These are phyloP conservation scores for Rhynchospora breviuscula DNA, from an alignment of 176 grass and related monocot genomes.

Conservation along the genomic window DNA sequence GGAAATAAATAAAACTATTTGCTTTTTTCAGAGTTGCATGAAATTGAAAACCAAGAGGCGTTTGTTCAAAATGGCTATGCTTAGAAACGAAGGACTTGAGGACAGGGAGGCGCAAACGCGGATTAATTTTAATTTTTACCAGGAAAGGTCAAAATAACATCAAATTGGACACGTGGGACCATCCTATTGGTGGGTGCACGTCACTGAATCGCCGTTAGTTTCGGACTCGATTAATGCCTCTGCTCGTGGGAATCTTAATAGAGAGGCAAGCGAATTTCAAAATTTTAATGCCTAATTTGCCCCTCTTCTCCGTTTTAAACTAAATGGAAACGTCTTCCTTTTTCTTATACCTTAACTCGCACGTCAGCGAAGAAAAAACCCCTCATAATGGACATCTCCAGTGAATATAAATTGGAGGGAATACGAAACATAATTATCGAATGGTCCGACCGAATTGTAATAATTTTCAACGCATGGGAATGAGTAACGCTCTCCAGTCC, in stretches of 20 bases:
- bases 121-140: neutral
- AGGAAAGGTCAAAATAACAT: constrained; percentile 28
- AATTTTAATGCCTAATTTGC: neutral
- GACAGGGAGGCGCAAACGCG: neutral
- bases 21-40: constrained; percentile 28
- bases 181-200: constrained; percentile 43
- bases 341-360: neutral
- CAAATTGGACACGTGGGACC: constrained; percentile 31
- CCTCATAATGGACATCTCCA: neutral
- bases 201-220: constrained; percentile 31
- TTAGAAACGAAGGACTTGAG: constrained; percentile 11
- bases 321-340: neutral
- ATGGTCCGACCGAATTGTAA: neutral
- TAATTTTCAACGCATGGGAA: constrained; percentile 18
- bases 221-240: neutral
- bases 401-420: neutral
- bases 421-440: neutral
- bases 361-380: neutral
- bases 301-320: neutral
- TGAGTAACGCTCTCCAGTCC: neutral
- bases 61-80: constrained; percentile 21
- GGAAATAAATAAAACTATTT: neutral
- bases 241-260: neutral
- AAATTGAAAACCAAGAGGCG: constrained; percentile 10
- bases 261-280: neutral